These are phyloP conservation scores for Eutypella sp. DNA, from an alignment of 2,329 filamentous ascomycete species.

Conservation along the genomic window DNA sequence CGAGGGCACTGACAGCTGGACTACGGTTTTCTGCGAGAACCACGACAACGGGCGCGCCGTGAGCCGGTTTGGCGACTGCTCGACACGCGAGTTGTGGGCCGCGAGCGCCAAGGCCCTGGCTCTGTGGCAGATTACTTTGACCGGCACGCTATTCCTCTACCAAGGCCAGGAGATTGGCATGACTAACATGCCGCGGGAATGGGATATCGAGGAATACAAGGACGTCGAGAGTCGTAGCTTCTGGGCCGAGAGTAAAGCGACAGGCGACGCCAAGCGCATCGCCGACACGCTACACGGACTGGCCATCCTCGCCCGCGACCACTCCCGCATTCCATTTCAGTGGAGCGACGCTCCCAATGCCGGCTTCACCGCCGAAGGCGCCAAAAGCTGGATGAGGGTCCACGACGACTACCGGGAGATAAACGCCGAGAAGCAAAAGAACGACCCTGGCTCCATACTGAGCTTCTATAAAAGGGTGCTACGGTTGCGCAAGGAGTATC, in stretches of 20 bases:
- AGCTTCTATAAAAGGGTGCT: constrained; percentile 56
- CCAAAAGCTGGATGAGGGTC: constrained; percentile 62
- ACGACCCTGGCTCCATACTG: constrained; percentile 45
- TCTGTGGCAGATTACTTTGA: constrained; percentile 42
- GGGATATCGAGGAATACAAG: constrained; percentile 49
- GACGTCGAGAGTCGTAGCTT: constrained; percentile 50
- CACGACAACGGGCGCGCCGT: constrained; percentile 58
- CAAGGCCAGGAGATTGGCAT: constrained; percentile 60
- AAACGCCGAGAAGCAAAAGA: constrained; percentile 49
- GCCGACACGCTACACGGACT: constrained; percentile 46
- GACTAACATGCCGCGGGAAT: constrained; percentile 47
- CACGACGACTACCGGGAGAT: constrained; percentile 52
- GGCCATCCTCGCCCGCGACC: constrained; percentile 56
- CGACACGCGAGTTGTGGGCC: constrained; percentile 37
- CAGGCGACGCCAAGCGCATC: constrained; percentile 30
- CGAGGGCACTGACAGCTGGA: constrained; percentile 48
- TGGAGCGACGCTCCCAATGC: constrained; percentile 56
- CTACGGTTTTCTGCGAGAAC: constrained; percentile 58
- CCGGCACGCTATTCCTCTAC: constrained; percentile 53
- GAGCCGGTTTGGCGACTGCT: constrained; percentile 46
- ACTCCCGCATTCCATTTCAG: constrained; percentile 61
- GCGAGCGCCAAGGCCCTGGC: constrained; percentile 49
- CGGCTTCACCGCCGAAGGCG: constrained; percentile 48
- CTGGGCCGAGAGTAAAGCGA: constrained; percentile 39
- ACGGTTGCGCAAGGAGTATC: constrained; percentile 46